Percentiles rank a stretch among this genome's conserved stretches.
Evolutionary conservation across 441 rosid genomes (phyloP).

Genomic region (Arabidopsis lyrata): DNA sequence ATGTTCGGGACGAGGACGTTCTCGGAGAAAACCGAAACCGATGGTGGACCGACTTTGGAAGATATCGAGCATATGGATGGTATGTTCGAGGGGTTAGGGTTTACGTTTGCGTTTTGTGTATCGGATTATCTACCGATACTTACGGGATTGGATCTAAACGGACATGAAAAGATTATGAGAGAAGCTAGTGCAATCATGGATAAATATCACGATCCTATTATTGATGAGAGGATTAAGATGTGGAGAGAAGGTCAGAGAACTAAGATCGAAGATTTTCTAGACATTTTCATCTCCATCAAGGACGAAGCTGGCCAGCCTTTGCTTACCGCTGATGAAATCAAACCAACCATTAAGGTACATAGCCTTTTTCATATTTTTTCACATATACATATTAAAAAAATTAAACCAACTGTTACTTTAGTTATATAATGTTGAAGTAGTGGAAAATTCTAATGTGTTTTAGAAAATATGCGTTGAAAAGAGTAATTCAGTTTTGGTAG

Average conservation of each 20-base stretch:
- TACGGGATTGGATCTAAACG: conserved; percentile 56
- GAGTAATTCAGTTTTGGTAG: neutral
- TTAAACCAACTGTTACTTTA: too few species aligned
- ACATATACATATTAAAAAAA: too few species aligned
- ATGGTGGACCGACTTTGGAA: conserved; percentile 50
- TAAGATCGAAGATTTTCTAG: conserved; percentile 54
- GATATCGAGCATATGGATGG: conserved; percentile 57
- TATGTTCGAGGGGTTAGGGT: conserved; percentile 44
- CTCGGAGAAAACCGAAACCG: conserved; percentile 29
- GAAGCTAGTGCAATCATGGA: conserved; percentile 38
- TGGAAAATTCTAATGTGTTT: neutral
- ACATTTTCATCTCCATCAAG: conserved; percentile 47
- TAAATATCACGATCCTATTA: conserved; percentile 44
- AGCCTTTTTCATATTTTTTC: too few species aligned
- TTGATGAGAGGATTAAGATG: conserved; percentile 44
- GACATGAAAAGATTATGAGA: conserved; percentile 51
- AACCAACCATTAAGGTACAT: conserved; percentile 48
- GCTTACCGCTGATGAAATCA: conserved; percentile 54
- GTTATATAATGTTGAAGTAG: neutral
- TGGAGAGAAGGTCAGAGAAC: conserved; percentile 46
- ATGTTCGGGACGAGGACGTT: conserved; percentile 49
- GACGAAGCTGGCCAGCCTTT: conserved; percentile 49
- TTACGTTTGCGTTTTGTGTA: conserved; percentile 47
- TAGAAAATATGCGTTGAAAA: neutral
- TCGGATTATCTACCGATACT: conserved; percentile 60